Evolutionary conservation across 2,329 filamentous ascomycete species (phyloP).

Genomic region (Tolypocladium paradoxum): DNA sequence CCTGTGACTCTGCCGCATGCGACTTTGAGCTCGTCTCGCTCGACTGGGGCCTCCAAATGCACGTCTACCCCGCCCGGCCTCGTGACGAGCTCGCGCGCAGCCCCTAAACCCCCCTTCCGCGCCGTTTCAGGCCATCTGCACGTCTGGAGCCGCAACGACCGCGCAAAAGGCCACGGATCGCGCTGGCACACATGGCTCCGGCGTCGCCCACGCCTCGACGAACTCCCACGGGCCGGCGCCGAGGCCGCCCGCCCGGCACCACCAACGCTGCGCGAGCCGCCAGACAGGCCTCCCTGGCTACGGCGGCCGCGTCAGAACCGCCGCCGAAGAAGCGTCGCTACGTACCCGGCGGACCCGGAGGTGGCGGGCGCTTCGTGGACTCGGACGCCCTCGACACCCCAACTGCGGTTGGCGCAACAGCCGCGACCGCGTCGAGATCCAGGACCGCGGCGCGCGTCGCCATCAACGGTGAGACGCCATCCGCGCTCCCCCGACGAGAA

Average conservation of each 20-base stretch:
- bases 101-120: slow-evolving; percentile 8
- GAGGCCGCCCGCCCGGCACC: slow-evolving; percentile 34
- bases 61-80: slow-evolving; percentile 13
- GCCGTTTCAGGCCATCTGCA: background rate
- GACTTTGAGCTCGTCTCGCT: slow-evolving; percentile 5
- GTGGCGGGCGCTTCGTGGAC: slow-evolving; percentile 75
- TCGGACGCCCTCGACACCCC: slow-evolving; percentile 53
- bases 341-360: slow-evolving; percentile 76
- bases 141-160: background rate
- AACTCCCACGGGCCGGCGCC: slow-evolving; percentile 31
- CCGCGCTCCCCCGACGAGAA: slow-evolving; percentile 44
- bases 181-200: slow-evolving; percentile 17
- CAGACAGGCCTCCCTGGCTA: slow-evolving; percentile 22
- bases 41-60: slow-evolving; percentile 11
- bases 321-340: slow-evolving; percentile 65
- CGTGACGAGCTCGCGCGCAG: slow-evolving; percentile 20
- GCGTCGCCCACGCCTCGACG: slow-evolving; percentile 28
- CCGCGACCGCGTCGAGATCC: slow-evolving; percentile 40
- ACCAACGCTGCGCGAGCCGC: slow-evolving; percentile 30
- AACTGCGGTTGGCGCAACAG: slow-evolving; percentile 16
- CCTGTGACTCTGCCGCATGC: slow-evolving; percentile 11
- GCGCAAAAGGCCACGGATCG: background rate
- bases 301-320: slow-evolving; percentile 39
- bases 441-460: slow-evolving; percentile 36
- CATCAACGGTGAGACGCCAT: slow-evolving; percentile 22